These are phyloP conservation scores for Phyllosticta ampelicida DNA, from an alignment of 2,329 filamentous ascomycete genomes.

Conservation along the genomic window DNA sequence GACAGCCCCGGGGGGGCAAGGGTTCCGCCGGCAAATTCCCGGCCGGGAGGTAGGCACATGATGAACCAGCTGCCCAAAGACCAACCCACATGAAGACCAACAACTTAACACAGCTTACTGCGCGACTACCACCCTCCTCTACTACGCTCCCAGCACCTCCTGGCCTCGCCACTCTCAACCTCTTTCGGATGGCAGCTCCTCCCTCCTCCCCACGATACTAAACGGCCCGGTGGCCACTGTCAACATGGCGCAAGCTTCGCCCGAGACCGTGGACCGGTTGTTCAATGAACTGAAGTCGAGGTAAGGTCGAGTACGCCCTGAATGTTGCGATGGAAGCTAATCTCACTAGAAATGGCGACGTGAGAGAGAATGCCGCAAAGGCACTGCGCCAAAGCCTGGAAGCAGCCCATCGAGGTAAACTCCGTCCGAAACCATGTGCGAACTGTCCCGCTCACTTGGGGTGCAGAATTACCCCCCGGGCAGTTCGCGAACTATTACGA, in stretches of 20 bases:
- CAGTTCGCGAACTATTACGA: slow-evolving; percentile 65
- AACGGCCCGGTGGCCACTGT: slow-evolving; percentile 9
- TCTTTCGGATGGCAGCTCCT: slow-evolving; percentile 8
- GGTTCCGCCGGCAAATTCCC: neutral
- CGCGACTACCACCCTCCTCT: neutral
- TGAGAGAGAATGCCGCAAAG: slow-evolving; percentile 33
- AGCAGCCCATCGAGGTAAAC: slow-evolving; percentile 35
- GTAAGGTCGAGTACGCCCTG: slow-evolving; percentile 21
- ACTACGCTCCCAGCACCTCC: neutral
- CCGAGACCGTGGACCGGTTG: slow-evolving; percentile 37
- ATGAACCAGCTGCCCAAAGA: slow-evolving; percentile 9
- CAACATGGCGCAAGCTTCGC: slow-evolving; percentile 11
- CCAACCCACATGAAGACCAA: neutral
- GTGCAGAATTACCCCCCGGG: slow-evolving; percentile 64
- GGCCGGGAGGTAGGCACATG: neutral
- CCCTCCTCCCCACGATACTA: slow-evolving; percentile 2
- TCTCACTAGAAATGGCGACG: slow-evolving; percentile 32
- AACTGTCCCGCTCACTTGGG: slow-evolving; percentile 11
- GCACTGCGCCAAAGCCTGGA: slow-evolving; percentile 34
- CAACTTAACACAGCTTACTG: slow-evolving; percentile 5
- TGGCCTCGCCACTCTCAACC: neutral
- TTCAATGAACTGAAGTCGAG: slow-evolving; percentile 49
- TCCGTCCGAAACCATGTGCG: neutral
- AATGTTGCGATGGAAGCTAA: slow-evolving; percentile 13
- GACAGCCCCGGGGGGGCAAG: neutral